Evolutionary conservation across 768 basidiomycete genomes (phyloP).

Genomic region (Lactarius quietus): DNA sequence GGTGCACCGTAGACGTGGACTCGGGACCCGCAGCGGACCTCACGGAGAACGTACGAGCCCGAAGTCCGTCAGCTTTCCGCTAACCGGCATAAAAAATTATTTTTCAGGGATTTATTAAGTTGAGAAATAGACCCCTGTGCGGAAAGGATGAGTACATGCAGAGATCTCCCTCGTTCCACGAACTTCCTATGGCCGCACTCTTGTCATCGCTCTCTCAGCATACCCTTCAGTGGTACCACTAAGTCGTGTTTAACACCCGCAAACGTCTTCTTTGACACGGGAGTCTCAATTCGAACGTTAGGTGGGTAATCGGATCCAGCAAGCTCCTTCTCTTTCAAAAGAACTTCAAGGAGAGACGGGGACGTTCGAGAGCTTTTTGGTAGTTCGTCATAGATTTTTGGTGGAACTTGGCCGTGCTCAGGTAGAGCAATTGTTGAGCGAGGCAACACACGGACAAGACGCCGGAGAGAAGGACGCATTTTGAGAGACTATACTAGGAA

Average conservation of each 20-base stretch:
- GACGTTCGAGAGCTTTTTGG: conserved; percentile 13
- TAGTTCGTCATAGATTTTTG: conserved; percentile 29
- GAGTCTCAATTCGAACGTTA: conserved; percentile 50
- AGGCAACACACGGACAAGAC: conserved; percentile 40
- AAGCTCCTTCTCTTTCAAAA: conserved; percentile 39
- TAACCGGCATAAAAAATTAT: no score
- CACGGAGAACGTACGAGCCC: no score
- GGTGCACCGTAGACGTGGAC: no score
- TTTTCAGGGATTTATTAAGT: background rate
- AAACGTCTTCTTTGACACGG: conserved; percentile 39
- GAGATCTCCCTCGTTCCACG: background rate
- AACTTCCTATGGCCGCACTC: background rate
- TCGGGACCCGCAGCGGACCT: no score
- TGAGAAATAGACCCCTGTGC: background rate
- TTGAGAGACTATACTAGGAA: background rate
- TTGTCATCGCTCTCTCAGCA: conserved; percentile 34
- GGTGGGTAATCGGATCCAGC: conserved; percentile 42
- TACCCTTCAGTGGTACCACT: conserved; percentile 38
- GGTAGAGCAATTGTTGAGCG: conserved; percentile 33
- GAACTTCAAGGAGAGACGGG: conserved; percentile 40
- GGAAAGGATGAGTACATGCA: background rate
- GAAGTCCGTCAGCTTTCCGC: no score
- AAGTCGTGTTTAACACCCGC: conserved; percentile 39
- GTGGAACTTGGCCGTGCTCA: conserved; percentile 24
- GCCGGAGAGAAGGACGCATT: conserved; percentile 35